Conservation (phyloP, 768 basidiomycete species). For the Mycena indigotica region DNA sequence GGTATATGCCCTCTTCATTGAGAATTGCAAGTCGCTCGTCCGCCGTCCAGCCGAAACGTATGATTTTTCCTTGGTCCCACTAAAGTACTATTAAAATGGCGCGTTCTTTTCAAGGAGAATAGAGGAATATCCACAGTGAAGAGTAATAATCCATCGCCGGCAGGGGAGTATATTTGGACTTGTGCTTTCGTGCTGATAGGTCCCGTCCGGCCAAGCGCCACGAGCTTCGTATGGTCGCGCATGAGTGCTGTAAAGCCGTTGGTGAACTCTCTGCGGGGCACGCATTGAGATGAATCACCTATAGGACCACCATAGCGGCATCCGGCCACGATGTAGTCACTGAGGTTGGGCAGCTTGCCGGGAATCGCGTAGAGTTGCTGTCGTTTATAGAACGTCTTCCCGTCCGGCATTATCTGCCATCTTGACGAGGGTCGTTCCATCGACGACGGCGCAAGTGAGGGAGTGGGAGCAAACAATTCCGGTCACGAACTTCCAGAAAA, state of each 20-base stretch:
- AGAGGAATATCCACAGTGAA: slow-evolving; percentile 66
- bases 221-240: slow-evolving; percentile 79
- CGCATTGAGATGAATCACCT: too few species aligned
- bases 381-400: slow-evolving; percentile 83
- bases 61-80: slow-evolving; percentile 90
- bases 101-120: slow-evolving; percentile 10
- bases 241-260: slow-evolving; percentile 65
- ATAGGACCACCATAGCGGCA: slow-evolving; percentile 89
- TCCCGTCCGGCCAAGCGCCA: slow-evolving; percentile 65
- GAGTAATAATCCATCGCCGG: slow-evolving; percentile 69
- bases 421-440: slow-evolving; percentile 72
- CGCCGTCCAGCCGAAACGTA: slow-evolving; percentile 82
- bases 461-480: background rate
- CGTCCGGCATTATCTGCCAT: slow-evolving; percentile 92
- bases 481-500: background rate
- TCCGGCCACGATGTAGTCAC: slow-evolving; percentile 78
- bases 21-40: slow-evolving; percentile 82
- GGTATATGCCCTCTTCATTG: slow-evolving; percentile 90
- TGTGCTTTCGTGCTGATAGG: slow-evolving; percentile 71
- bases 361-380: slow-evolving; percentile 83
- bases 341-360: slow-evolving; percentile 76
- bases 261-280: too few species aligned
- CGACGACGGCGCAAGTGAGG: slow-evolving; percentile 2
- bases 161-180: slow-evolving; percentile 85
- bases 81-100: slow-evolving; percentile 32